Base-by-base conservation (phyloP, 106 monocot genomes). In the Phalaenopsis equestris region DNA sequence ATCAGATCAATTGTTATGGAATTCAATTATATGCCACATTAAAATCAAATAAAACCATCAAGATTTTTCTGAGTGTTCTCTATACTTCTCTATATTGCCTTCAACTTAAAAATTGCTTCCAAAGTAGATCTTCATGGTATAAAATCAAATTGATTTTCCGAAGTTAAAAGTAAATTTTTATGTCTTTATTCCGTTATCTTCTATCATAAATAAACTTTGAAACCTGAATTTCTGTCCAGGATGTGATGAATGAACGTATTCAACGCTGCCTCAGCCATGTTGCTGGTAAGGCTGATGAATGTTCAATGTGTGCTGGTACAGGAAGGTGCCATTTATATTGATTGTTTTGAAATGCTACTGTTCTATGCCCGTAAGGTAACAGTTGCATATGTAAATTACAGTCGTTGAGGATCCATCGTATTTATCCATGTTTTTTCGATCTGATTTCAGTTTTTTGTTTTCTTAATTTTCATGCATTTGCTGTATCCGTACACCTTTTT, bases 181-280 rank as follows among this genome's bases (percentile, higher is more conserved):
- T 19, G 9, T 58, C 6, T 58, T 1, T 58, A 18, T 58, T 58
- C 18, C 17, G 19, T 58, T 19, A 58, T 48, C 10, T 10, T 48
- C 9, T 9, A 48, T 16, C 17, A 61, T 61, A 61, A 21, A 18
- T 61, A 6, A 61, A 12, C 52, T 14, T 21, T 61, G 21, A 61
- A 61, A 61, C 21, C 8, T 61, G 19, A 68, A 70, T 18, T 42
- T 12, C 75, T 46, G 30, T 89, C 78, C 83, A 96, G 96, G 96
- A 96, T 87, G 90, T 93, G 77, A 86, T 96, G 93, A 89, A 83
- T 79, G 90, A 93, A 67, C 83, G 91, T 42, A 96, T 93, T 80
- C 87, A 88, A 42, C 87, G 89, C 56, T 93, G 96, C 84, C 75
- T 96, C 79, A 85, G 77, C 52, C 93, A 90, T 72, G 90, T 85